Conservation (phyloP, 768 basidiomycete species). For the Boletus eberwhitei region DNA sequence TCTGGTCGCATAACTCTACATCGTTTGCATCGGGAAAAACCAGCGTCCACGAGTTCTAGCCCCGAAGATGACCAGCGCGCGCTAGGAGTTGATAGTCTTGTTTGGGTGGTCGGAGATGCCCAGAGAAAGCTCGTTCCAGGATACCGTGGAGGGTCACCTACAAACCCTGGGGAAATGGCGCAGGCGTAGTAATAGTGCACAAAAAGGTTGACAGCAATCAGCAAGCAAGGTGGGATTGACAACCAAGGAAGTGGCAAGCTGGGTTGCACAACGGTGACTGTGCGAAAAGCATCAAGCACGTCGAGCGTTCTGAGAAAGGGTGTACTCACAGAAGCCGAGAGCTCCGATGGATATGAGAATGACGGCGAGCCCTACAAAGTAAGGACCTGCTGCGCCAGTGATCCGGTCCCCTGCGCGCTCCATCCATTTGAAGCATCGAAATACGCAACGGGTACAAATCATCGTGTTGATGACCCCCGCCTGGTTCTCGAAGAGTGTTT, state of each 20-base stretch:
- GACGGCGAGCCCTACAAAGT: conserved; percentile 82
- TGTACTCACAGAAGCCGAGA: conserved; percentile 74
- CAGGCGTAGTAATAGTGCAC: conserved; percentile 85
- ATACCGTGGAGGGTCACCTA: conserved; percentile 51
- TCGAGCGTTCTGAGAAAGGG: background rate
- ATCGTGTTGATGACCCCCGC: conserved; percentile 9
- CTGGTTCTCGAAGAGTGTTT: no score
- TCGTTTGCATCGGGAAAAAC: conserved; percentile 59
- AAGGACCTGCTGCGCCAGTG: conserved; percentile 88
- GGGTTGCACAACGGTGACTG: conserved; percentile 80
- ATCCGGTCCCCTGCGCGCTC: conserved; percentile 75
- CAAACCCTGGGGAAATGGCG: conserved; percentile 76
- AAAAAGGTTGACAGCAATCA: conserved; percentile 74
- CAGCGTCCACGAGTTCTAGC: conserved; percentile 51
- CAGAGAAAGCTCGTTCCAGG: conserved; percentile 48
- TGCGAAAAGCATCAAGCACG: background rate
- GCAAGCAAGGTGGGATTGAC: conserved; percentile 62
- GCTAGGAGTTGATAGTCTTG: conserved; percentile 31
- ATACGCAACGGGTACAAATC: conserved; percentile 33
- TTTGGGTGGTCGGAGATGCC: conserved; percentile 39
- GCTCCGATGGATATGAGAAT: conserved; percentile 65
- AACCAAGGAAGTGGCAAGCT: conserved; percentile 56
- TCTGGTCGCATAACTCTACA: conserved; percentile 74
- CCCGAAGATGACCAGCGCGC: conserved; percentile 48
- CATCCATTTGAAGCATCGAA: conserved; percentile 60